These are phyloP conservation scores for Eucalyptus erythrocorys DNA, from an alignment of 345 rosid genomes.

Conservation along the genomic window DNA sequence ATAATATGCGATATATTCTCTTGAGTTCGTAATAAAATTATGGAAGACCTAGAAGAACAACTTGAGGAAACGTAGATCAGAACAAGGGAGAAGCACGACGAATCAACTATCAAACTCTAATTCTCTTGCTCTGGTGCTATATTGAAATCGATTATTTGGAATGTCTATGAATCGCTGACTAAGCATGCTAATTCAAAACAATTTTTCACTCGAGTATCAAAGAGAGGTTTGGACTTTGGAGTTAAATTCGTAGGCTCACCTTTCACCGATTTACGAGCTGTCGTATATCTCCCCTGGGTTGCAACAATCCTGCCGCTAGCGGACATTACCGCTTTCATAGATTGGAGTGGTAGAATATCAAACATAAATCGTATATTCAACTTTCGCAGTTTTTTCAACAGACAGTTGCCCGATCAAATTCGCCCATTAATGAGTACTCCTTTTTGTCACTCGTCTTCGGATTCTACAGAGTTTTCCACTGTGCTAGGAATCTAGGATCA, in stretches of 20 bases:
- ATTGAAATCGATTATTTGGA: background rate
- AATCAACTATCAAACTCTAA: too few species aligned
- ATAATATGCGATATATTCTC: background rate
- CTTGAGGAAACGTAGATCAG: rapidly evolving
- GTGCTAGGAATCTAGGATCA: background rate
- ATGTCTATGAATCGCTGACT: rapidly evolving
- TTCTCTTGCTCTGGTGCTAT: background rate
- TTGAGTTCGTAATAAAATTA: too few species aligned
- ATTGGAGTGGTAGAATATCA: background rate
- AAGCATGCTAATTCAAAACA: background rate
- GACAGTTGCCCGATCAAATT: background rate
- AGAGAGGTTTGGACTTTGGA: background rate
- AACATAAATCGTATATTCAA: background rate
- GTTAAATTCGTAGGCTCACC: background rate
- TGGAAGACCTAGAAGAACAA: background rate
- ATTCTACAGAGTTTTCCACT: background rate
- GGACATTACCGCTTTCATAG: background rate
- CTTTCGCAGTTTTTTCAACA: background rate
- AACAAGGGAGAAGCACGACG: background rate
- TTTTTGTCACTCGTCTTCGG: background rate
- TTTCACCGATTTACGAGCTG: too few species aligned
- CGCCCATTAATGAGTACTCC: background rate
- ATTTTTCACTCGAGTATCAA: background rate
- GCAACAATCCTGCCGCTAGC: rapidly evolving
- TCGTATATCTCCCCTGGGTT: rapidly evolving